Base-by-base conservation (phyloP, 1,284 basidiomycete genomes). In the Ceratobasidium sp. region DNA sequence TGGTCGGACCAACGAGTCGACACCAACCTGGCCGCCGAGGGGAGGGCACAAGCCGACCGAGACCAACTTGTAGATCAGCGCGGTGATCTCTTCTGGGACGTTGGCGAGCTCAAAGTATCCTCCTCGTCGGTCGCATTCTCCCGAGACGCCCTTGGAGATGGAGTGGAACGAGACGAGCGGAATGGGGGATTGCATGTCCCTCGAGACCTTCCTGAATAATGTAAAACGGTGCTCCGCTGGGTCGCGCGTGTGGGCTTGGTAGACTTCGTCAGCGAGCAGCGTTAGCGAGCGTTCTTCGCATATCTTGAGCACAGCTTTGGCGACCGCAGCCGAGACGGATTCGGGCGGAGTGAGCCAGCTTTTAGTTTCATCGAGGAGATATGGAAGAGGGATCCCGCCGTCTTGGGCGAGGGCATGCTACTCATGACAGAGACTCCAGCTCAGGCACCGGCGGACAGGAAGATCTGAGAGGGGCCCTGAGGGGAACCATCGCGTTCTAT, bases 21-120 rank as follows among this genome's bases (percentile, higher is more conserved):
- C 91, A 58, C 92, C 94, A 77, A 98, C 87, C 81, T 96, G 92
- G 25, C 95, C 96, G 2, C 87, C 83, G 4, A 97, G 82, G 1
- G 94, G 91, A 20, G 96, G 93, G 79, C 95, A 97, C 20, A 98
- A 84, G 8, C 86, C 85, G 69, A 97, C 92, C 73, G 87, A 90
- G 58, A 93, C 92, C 88, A 98, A 94, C 83, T 98, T 98, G 84
- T 97, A 97, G 70, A 97, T 87, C 77, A 93, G 85, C 35, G 91
- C 92, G 71, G 90, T 81, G 71, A 96, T 84, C 25, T 93, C 88
- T 12, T 86, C 81, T 17, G 82, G 77, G 73, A 98, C 82, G 80
- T 98, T 97, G 73, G 86, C 84, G 76, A 88, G 86, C 80, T 98
- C 95, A 77, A 96, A 95, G 83, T 96, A 98, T 1, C 95, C 95